Evolutionary conservation across 2,329 filamentous ascomycete genomes (phyloP).

Genomic region (Penicillium sp.): DNA sequence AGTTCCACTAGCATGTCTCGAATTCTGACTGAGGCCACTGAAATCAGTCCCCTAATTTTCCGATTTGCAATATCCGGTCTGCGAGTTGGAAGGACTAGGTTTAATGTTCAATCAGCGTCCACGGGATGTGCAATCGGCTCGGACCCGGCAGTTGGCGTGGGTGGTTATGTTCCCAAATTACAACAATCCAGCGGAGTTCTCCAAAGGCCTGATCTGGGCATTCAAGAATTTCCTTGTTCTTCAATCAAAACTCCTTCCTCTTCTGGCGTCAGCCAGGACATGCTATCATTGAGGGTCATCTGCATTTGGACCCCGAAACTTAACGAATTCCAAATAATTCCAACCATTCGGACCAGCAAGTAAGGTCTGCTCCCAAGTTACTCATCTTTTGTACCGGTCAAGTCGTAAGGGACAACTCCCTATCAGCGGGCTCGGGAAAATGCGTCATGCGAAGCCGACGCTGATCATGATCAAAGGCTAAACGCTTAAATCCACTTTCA

Average conservation of each 20-base stretch:
- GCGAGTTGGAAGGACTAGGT: background rate
- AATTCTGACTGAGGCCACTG: too few relatives aligned
- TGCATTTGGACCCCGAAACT: background rate
- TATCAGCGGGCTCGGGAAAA: background rate
- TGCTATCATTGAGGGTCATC: background rate
- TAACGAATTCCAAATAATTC: background rate
- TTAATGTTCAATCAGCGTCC: background rate
- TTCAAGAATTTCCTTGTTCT: background rate
- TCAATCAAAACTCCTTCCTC: background rate
- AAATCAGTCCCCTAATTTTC: too few relatives aligned
- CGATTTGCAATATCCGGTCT: too few relatives aligned
- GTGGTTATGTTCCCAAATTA: background rate
- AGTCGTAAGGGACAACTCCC: background rate
- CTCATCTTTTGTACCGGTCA: background rate
- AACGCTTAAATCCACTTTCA: background rate
- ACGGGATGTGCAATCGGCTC: background rate
- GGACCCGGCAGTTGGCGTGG: background rate
- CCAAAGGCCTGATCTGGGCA: background rate
- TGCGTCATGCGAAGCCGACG: background rate
- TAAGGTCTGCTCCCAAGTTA: background rate
- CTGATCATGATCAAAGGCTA: background rate
- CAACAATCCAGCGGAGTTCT: background rate
- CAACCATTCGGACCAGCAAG: background rate
- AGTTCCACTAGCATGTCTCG: too few relatives aligned
- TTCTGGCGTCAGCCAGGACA: background rate